Evolutionary conservation across 805 yeast genomes (phyloP).

Genomic region (Starmerella roubikii): DNA sequence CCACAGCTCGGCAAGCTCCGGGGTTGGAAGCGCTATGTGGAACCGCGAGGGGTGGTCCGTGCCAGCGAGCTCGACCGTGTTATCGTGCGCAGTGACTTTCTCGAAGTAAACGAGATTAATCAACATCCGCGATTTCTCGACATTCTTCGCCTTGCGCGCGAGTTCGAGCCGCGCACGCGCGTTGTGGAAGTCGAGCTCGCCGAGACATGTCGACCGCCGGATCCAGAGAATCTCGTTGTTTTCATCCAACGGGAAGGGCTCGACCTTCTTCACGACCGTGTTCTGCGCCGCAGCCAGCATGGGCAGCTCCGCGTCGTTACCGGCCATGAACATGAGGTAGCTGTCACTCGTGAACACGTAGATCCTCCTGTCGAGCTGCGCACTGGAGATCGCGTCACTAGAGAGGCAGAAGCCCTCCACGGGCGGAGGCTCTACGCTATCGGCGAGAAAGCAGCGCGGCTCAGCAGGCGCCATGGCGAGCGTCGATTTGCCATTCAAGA

Average conservation of each 20-base stretch:
- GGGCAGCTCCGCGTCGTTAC: slow-evolving; percentile 47
- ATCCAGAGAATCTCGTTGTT: slow-evolving; percentile 43
- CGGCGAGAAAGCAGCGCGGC: slow-evolving; percentile 10
- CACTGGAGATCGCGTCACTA: slow-evolving; percentile 22
- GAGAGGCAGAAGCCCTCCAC: slow-evolving; percentile 70
- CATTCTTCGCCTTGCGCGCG: slow-evolving; percentile 43
- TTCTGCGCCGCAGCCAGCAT: slow-evolving; percentile 22
- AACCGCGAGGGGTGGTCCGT: slow-evolving; percentile 6
- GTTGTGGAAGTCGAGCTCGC: slow-evolving; percentile 40
- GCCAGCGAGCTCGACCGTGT: slow-evolving; percentile 5
- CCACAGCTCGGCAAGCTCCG: slow-evolving; percentile 51
- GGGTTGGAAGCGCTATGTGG: slow-evolving; percentile 23
- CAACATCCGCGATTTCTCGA: slow-evolving; percentile 46
- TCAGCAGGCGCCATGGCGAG: slow-evolving; percentile 6
- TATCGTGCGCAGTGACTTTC: slow-evolving; percentile 19
- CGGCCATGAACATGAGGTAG: slow-evolving; percentile 44
- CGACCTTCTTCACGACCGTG: slow-evolving; percentile 27
- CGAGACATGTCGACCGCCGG: slow-evolving; percentile 23
- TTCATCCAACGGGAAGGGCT: slow-evolving; percentile 41
- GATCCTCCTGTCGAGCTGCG: neutral
- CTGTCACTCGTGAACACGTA: slow-evolving; percentile 55
- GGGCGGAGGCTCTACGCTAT: slow-evolving; percentile 47
- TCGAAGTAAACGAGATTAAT: slow-evolving; percentile 44
- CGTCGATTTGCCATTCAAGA: slow-evolving; percentile 1
- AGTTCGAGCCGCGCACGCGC: slow-evolving; percentile 47